A percentile compares a stretch with the other conserved stretches of the same genome.
Conservation (phyloP, 2,329 filamentous ascomycete species). For the Xylariaceae sp. region DNA sequence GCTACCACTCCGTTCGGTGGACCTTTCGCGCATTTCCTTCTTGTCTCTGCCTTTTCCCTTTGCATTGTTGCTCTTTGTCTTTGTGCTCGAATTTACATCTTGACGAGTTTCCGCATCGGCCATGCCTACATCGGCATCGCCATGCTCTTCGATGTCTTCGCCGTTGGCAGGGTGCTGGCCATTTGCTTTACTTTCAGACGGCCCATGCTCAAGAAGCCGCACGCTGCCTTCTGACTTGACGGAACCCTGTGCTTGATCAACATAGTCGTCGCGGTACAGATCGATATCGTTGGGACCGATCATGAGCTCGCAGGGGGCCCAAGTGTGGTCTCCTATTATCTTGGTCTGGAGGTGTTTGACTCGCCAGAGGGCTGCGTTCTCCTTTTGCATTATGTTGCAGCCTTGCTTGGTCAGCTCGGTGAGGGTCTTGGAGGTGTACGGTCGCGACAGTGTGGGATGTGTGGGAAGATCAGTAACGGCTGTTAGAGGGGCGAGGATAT, state of each 20-base stretch:
- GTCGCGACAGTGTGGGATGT: constrained; percentile 71
- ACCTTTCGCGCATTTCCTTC: not conserved
- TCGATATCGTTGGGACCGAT: constrained; percentile 55
- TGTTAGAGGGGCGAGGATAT: constrained; percentile 72
- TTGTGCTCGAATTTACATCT: constrained; percentile 15
- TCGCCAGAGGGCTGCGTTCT: constrained; percentile 69
- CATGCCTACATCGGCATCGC: constrained; percentile 29
- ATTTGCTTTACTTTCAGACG: constrained; percentile 18
- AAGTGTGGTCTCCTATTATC: constrained; percentile 71
- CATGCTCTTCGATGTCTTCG: constrained; percentile 9
- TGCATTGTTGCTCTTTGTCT: not conserved
- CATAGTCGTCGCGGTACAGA: constrained; percentile 50
- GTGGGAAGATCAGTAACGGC: constrained; percentile 70
- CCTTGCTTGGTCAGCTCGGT: constrained; percentile 69
- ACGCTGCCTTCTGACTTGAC: constrained; percentile 22
- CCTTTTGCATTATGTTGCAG: constrained; percentile 69
- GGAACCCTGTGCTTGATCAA: constrained; percentile 26
- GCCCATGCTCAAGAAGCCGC: constrained; percentile 21
- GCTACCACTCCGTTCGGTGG: constrained; percentile 9
- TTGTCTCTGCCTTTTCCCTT: not conserved
- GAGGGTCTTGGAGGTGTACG: constrained; percentile 72
- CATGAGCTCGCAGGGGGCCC: constrained; percentile 60
- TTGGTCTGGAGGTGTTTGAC: constrained; percentile 72
- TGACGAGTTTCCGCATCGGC: constrained; percentile 24
- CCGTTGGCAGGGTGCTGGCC: constrained; percentile 22